phyloP scores from a whole-genome alignment of 2,329 filamentous ascomycete genomes.

The Pseudogymnoascus sp. region DNA sequence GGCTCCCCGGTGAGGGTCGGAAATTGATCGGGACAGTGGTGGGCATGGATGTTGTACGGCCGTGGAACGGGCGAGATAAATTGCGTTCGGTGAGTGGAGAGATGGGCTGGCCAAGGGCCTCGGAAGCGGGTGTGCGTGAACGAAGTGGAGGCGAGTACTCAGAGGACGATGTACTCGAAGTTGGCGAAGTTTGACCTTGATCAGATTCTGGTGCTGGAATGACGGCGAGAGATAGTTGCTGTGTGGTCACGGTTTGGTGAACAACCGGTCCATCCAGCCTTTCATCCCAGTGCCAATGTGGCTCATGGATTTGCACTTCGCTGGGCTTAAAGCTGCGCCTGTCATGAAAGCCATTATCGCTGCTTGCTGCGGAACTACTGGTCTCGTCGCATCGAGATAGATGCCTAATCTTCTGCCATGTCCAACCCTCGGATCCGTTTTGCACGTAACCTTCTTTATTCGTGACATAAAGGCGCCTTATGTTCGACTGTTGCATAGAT shows the following conservation, averaged over 20 bases:
- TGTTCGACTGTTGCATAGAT: constrained; percentile 59
- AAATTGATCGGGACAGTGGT: constrained; percentile 31
- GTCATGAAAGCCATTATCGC: constrained; percentile 38
- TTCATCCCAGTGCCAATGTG: constrained; percentile 60
- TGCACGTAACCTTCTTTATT: constrained; percentile 68
- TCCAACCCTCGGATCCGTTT: constrained; percentile 52
- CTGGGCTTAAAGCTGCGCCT: constrained; percentile 35
- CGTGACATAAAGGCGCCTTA: constrained; percentile 64
- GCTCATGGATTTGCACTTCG: constrained; percentile 52
- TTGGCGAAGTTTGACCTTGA: constrained; percentile 20
- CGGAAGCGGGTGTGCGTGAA: constrained; percentile 25
- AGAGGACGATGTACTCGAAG: constrained; percentile 27
- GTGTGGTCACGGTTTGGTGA: constrained; percentile 37
- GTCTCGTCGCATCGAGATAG: constrained; percentile 41
- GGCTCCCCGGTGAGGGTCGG: constrained; percentile 30
- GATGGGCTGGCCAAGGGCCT: constrained; percentile 15
- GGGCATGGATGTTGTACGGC: constrained; percentile 47
- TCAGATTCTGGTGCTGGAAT: constrained; percentile 35
- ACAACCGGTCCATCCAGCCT: constrained; percentile 47
- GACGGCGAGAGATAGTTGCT: constrained; percentile 33
- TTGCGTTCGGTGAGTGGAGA: constrained; percentile 24
- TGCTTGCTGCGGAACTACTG: background rate
- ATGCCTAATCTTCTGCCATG: constrained; percentile 60
- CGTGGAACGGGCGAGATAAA: constrained; percentile 38
- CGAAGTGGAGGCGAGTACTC: constrained; percentile 20